A percentile compares a stretch with the other conserved stretches of the same genome.
Conservation (phyloP, 768 basidiomycete genomes). For the Suillus ampliporus region DNA sequence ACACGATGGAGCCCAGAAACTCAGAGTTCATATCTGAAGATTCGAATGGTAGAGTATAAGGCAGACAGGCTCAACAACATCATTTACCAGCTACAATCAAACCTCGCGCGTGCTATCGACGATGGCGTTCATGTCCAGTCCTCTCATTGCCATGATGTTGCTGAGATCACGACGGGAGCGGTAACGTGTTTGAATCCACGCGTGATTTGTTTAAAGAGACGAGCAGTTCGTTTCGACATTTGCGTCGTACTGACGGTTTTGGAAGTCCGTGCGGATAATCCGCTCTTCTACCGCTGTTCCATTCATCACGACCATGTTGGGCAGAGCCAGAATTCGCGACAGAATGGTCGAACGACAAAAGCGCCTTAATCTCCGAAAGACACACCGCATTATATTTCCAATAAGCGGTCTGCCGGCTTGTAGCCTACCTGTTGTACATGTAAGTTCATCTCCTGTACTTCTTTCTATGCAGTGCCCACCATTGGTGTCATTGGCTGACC, state of each 20-base stretch:
- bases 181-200: constrained; percentile 87
- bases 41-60: constrained; percentile 3
- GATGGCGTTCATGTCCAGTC: too few species aligned
- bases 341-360: too few species aligned
- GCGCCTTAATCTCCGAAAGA: too few species aligned
- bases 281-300: constrained; percentile 85
- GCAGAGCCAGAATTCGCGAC: too few species aligned
- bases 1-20: constrained; percentile 69
- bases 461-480: constrained; percentile 44
- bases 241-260: constrained; percentile 48
- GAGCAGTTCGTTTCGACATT: constrained; percentile 64
- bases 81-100: constrained; percentile 67
- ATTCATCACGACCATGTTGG: constrained; percentile 60
- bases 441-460: constrained; percentile 36
- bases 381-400: too few species aligned
- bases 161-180: constrained; percentile 74
- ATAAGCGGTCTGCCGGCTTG: too few species aligned
- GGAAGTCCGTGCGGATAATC: constrained; percentile 62
- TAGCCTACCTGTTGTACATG: too few species aligned
- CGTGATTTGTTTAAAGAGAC: constrained; percentile 62
- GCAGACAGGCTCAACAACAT: neutral
- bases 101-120: constrained; percentile 71
- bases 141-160: too few species aligned
- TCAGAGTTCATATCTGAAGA: constrained; percentile 70
- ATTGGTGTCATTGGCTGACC: too few species aligned